Evolutionary conservation across 2,329 filamentous ascomycete species (phyloP), one percentile per base, ranked within the genome.

Genomic region (Fusarium sp.): DNA sequence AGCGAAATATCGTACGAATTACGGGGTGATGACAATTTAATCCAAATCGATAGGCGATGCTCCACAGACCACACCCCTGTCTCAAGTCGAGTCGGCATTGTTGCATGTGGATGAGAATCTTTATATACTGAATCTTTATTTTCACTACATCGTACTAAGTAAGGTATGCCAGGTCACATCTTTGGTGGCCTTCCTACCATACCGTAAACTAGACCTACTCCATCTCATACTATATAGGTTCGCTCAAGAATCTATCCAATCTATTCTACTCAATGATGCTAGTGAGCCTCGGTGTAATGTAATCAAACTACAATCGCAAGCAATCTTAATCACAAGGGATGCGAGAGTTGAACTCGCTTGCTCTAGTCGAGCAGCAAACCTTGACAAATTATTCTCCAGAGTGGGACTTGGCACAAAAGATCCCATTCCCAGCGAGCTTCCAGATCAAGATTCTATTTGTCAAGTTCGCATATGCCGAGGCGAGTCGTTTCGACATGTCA

Each of bases 391-490:
- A 39, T 44, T 50, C 53, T 59, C 24, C 50, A 59, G 26, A 50
- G 51, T 67, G 45, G 64, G 45, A 66, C 64, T 51, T 45, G 14
- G 32, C n/a, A 60, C 51, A 51, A 66, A 66, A 60, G 54, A 45
- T 44, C 51, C 62, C 45, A 60, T 35, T 45, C 26, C 20, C 28
- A 50, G 32, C 42, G 38, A 69, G 56, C 64, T 69, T 69, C 66
- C 66, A 47, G 24, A 63, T 69, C 64, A 44, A 69, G 64, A 63
- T 69, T 39, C n/a, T 30, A 56, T 69, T 54, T 63, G 48, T 69
- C 64, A 63, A 63, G 57, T 63, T 69, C 62, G 56, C 66, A 48
- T 36, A 44, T 56, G 41, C 66, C 66, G 65, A 69, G 64, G 64
- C 41, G 36, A 32, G 24, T 62, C 13, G 38, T 47, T 63, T 48